Evolutionary conservation across 2,329 filamentous ascomycete genomes (phyloP), one percentile per base, ranked within the genome.

Genomic region (Fusarium denticulatum): DNA sequence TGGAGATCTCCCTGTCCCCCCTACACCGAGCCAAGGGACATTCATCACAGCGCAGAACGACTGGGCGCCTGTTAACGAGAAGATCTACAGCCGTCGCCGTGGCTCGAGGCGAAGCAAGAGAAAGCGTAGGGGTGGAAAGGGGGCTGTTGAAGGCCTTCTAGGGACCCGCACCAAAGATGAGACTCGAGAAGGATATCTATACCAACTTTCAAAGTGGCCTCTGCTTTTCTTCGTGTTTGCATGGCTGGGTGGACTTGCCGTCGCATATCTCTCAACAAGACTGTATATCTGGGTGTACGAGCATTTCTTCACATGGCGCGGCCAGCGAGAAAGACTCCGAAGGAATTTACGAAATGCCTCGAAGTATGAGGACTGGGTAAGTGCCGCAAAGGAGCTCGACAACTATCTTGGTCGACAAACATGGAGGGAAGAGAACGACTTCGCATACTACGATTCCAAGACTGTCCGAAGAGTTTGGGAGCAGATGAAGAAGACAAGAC

Each of bases 251-350:
- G 90, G 93, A 20, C 86, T 98, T 28, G 90, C 91, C 60, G 59
- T 83, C 39, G 88, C 90, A 22, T 99, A 99, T 82, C 84, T 96
- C 36, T 85, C 93, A 58, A 98, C 95, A 14, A 88, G 96, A 45
- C 83, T 95, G 69, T 99, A 99, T 84, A 96, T 99, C 74, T 95
- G 92, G 83, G 83, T 94, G 3, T 99, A 98, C 84, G 96, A 99
- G 82, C 93, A 97, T 77, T 93, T 93, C 79, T 87, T 98, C 64
- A 93, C 95, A 30, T 98, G 96, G 96, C 89, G 94, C 45, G 96
- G 96, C 10, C 89, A 88, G 77, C 88, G 95, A 57, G 89, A 97
- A 80, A 85, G 82, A 46, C 84, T 98, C 45, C 87, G 96, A 42
- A 87, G 89, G 61, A 90, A 90, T 55, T 86, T 99, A 81, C 91